Evolutionary conservation across 805 yeast genomes (phyloP).

Genomic region (Zygosaccharomyces bailii): DNA sequence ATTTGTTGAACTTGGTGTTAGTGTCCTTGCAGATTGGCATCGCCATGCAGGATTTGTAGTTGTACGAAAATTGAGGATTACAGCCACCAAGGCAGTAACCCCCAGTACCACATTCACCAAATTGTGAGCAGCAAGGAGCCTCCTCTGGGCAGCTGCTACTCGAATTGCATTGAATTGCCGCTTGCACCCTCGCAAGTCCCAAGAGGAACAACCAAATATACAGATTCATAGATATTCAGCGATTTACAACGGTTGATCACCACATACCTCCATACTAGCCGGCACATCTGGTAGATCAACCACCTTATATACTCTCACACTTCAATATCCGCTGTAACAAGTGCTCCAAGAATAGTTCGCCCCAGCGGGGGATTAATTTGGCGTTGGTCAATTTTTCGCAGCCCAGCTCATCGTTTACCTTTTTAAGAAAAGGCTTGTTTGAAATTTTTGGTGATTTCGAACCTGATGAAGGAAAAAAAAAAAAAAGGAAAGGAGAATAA

Average conservation of each 20-base stretch:
- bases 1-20: conserved; percentile 40
- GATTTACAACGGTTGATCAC: background rate
- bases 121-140: conserved; percentile 81
- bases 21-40: conserved; percentile 66
- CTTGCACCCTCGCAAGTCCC: conserved; percentile 3
- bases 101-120: conserved; percentile 79
- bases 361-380: background rate
- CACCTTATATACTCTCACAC: background rate
- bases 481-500: background rate
- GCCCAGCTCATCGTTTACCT: conserved; percentile 6
- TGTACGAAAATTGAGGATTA: conserved; percentile 64
- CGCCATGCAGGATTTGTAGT: conserved; percentile 74
- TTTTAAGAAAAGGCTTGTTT: conserved; percentile 5
- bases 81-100: conserved; percentile 78
- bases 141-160: conserved; percentile 65
- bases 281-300: background rate
- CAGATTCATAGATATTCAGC: background rate
- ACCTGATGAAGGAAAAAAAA: conserved; percentile 4
- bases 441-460: background rate
- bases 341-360: background rate
- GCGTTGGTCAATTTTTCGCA: conserved; percentile 2
- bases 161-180: conserved; percentile 46
- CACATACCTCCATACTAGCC: background rate
- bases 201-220: background rate
- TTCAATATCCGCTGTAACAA: background rate